Base-by-base conservation (phyloP, 2,329 filamentous ascomycete genomes). In the Sporothrix phasma region DNA sequence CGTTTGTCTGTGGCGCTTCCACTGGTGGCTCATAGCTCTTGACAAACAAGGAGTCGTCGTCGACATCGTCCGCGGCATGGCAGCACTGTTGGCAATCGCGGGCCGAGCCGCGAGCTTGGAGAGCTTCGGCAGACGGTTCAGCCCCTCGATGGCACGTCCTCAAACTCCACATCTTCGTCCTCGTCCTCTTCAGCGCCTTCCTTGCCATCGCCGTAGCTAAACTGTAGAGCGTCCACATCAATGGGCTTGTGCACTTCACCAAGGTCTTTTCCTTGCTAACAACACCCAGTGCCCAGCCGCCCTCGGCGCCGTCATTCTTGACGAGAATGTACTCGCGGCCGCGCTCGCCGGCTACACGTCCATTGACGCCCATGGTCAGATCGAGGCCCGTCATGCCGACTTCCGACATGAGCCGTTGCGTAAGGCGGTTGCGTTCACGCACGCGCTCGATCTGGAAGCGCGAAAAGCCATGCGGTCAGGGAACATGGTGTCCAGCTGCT, bases 401-500 rank as follows among this genome's bases (percentile, higher is more conserved):
- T 70, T 99, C 84, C 70, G 90, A 85, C 94, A 99, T 99, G 64
- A 99, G 78, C 45, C 93, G 83, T 73, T 99, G 94, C 0, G 95
- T 99, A 34, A 99, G 81, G 67, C 96, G 89, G 71, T 99, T 99
- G 59, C 95, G 83, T 76, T 99, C 93, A 69, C 83, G 85, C 11
- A 97, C 95, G 65, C 94, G 82, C 73, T 97, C 94, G 65, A 99
- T 96, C 75, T 99, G 94, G 72, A 99, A 99, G 66, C 83, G 88
- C 1, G 92, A 97, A 72, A 99, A 99, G 88, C 94, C 92, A 99
- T 97, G 29, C 94, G 86, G 73, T 99, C 89, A 0, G 94, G 93
- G 73, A 99, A 99, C 94, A 99, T 99, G 53, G 82, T 84, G 69
- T 97, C 92, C 15, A 99, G 77, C 75, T 99, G 94, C 68, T 99